These are phyloP conservation scores for Rubia balearica DNA, from an alignment of 305 asterid species.

Conservation along the genomic window DNA sequence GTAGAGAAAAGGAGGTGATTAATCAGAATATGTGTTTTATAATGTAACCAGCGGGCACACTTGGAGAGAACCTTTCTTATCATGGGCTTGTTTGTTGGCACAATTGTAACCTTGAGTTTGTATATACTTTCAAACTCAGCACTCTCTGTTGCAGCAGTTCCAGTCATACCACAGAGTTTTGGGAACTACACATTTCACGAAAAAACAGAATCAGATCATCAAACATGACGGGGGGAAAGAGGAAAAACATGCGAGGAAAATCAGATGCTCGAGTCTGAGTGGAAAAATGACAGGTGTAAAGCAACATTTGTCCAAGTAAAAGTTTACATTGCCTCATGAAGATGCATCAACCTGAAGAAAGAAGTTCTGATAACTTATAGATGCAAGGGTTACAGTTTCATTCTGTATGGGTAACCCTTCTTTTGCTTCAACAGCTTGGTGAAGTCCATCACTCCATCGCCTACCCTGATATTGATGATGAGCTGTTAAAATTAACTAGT, in stretches of 20 bases:
- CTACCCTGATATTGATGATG: slow-evolving; percentile 60
- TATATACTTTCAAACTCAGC: slow-evolving; percentile 95
- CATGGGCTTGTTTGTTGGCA: slow-evolving; percentile 98
- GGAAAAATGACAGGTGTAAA: too few relatives aligned
- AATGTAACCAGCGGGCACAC: background rate
- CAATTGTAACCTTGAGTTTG: slow-evolving; percentile 96
- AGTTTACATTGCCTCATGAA: slow-evolving; percentile 21
- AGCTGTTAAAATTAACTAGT: slow-evolving; percentile 18
- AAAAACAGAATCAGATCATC: slow-evolving; percentile 28
- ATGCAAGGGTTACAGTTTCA: slow-evolving; percentile 93
- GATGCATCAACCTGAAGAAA: slow-evolving; percentile 78
- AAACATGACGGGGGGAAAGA: slow-evolving; percentile 2
- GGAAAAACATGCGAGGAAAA: slow-evolving; percentile 13
- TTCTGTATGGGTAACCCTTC: slow-evolving; percentile 94
- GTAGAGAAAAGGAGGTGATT: background rate
- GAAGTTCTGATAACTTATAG: slow-evolving; percentile 98
- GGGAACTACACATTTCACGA: slow-evolving; percentile 60
- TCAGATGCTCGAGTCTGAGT: slow-evolving; percentile 4
- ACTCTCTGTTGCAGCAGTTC: slow-evolving; percentile 98
- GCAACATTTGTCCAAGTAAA: slow-evolving; percentile 1
- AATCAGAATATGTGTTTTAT: background rate
- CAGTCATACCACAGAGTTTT: slow-evolving; percentile 99
- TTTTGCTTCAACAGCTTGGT: slow-evolving; percentile 99
- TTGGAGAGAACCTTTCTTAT: slow-evolving; percentile 66
- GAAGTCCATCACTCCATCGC: slow-evolving; percentile 99